Base-by-base conservation (phyloP, 1,284 basidiomycete genomes). In the Moesziomyces globuligerus region DNA sequence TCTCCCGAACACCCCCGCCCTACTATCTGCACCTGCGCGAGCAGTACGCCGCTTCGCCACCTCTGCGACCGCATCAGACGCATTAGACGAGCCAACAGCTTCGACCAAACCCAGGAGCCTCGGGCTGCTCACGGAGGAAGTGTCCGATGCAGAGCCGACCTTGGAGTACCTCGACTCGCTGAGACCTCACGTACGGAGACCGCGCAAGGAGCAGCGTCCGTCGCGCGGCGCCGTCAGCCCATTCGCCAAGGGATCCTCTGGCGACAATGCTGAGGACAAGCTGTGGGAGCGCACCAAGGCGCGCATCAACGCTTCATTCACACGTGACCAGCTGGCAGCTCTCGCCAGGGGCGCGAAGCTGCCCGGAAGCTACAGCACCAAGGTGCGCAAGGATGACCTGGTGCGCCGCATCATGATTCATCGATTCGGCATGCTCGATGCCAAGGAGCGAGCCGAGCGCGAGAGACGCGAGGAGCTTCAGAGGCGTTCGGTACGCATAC, bases 131-230 rank as follows among this genome's bases (percentile, higher is more conserved):
- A 36, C 43, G 0, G 68, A 56, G 7, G 68, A 72, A 20, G 62
- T 56, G 13, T 37, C 50, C 0, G 52, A 68, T 17, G 69, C 58
- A 2, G 59, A 51, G 20, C 69, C 64, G 3, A 72, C 69, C 0
- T 44, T 72, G 3, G 64, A 67, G 18, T 60, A 72, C 39, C 64
- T 72, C 37, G 69, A 72, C 39, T 64, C 69, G 26, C 55, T 72
- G 37, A 67, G 60, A 18, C 69, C 69, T 0, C 53, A 48, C 4
- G 18, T 29, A 3, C 41, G 37, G 4, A 38, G 47, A 1, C 18
- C 20, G 25, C 50, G 29, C 1, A 36, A 23, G 15, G 49, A 52
- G 3, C 51, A 49, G 17, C 48, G 43, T 1, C 8, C 41, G 2
- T 45, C 43, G 21, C 46, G 57, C 5, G 40, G 17, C 18, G 36